A percentile compares a stretch with the other conserved stretches of the same genome.
phyloP scores from a whole-genome alignment of 2,329 filamentous ascomycete genomes.

The Penicillium sclerotiorum region DNA sequence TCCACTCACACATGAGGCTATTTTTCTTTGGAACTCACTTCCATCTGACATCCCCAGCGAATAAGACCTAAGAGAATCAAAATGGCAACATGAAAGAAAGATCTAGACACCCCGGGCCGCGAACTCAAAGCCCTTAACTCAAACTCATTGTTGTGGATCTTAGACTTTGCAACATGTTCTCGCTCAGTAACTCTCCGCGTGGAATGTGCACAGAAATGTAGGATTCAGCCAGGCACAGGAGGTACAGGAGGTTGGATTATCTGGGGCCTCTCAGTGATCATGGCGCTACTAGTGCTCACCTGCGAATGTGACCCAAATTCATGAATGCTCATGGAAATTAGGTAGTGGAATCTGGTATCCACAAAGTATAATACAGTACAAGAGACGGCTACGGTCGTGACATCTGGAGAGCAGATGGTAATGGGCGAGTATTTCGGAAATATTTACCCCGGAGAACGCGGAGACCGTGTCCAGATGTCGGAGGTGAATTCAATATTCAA shows the following conservation, averaged over 20 bases:
- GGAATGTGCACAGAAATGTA: background rate
- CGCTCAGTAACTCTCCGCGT: background rate
- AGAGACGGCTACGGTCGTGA: background rate
- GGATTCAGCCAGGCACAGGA: too few relatives aligned
- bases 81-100: background rate
- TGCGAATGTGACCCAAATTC: background rate
- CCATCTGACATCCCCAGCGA: background rate
- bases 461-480: background rate
- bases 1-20: background rate
- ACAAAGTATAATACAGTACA: background rate
- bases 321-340: background rate
- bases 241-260: too few relatives aligned
- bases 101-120: background rate
- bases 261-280: too few relatives aligned
- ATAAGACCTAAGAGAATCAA: background rate
- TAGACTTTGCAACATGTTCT: background rate
- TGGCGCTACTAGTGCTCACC: constrained; percentile 1
- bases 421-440: background rate
- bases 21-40: background rate
- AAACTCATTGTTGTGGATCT: background rate
- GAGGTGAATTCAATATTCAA: background rate
- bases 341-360: background rate
- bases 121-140: background rate
- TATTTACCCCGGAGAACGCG: background rate
- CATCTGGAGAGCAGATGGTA: background rate